These are phyloP conservation scores for Aphanocladium album DNA, from an alignment of 2,329 filamentous ascomycete genomes.

Conservation along the genomic window DNA sequence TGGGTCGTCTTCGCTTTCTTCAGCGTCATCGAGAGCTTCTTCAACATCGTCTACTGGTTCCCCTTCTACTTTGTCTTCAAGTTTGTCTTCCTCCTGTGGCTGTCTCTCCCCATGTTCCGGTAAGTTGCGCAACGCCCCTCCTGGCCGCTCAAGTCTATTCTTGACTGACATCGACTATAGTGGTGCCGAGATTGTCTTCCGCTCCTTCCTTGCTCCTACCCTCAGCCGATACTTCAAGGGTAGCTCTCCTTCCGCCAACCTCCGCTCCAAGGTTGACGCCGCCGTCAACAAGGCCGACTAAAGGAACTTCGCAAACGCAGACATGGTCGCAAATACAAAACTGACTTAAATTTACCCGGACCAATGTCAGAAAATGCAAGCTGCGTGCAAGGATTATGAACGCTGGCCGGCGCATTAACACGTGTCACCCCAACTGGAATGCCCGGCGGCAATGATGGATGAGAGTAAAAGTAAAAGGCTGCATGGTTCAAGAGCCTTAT, in stretches of 20 bases:
- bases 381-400: conserved; percentile 1
- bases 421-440: background rate
- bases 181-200: conserved; percentile 94
- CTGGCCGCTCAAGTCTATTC: background rate
- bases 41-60: conserved; percentile 89
- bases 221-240: conserved; percentile 84
- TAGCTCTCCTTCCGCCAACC: conserved; percentile 75
- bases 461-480: conserved; percentile 1
- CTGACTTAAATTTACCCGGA: background rate
- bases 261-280: conserved; percentile 82
- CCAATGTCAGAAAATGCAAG: background rate
- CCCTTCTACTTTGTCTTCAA: conserved; percentile 99
- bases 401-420: background rate
- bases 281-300: conserved; percentile 67
- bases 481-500: background rate
- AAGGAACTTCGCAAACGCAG: conserved; percentile 19
- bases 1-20: conserved; percentile 84
- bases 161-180: conserved; percentile 41
- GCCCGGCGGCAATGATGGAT: conserved; percentile 1
- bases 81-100: conserved; percentile 95
- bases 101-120: conserved; percentile 90
- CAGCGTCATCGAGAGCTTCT: conserved; percentile 74
- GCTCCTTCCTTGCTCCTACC: conserved; percentile 87
- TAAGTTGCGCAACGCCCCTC: conserved; percentile 44
- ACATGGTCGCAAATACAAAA: conserved; percentile 3